These are phyloP conservation scores for Alternaria tenuissima DNA, from an alignment of 2,329 filamentous ascomycete species.

Conservation along the genomic window DNA sequence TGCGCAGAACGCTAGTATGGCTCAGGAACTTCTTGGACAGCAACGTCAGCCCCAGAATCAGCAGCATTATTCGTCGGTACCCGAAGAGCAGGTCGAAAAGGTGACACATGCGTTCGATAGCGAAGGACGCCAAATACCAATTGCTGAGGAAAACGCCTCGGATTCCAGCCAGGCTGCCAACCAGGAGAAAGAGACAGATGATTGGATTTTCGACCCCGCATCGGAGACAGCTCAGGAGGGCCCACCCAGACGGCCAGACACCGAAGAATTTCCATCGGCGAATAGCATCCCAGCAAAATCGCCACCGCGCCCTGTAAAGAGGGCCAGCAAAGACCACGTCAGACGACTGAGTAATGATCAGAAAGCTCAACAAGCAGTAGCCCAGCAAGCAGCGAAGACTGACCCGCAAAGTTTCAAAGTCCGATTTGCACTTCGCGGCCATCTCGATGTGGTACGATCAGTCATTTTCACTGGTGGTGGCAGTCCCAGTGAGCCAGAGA, in stretches of 20 bases:
- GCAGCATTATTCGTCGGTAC: constrained; percentile 52
- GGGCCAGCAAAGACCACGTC: constrained; percentile 71
- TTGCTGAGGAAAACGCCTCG: constrained; percentile 53
- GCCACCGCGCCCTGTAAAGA: constrained; percentile 70
- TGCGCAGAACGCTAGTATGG: constrained; percentile 44
- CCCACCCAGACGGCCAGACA: constrained; percentile 75
- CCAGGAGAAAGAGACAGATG: constrained; percentile 66
- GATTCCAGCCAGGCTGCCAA: constrained; percentile 51
- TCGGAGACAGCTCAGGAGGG: constrained; percentile 64
- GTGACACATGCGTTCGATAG: constrained; percentile 67
- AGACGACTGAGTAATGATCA: constrained; percentile 69
- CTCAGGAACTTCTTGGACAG: constrained; percentile 51
- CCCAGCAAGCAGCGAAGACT: constrained; percentile 56
- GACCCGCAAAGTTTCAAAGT: constrained; percentile 88
- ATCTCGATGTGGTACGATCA: constrained; percentile 90
- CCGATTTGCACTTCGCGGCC: constrained; percentile 87
- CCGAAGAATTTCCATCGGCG: constrained; percentile 84
- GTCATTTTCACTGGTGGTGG: constrained; percentile 97
- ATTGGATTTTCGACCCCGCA: constrained; percentile 88
- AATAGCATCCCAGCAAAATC: constrained; percentile 82
- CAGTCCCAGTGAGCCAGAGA: constrained; percentile 93
- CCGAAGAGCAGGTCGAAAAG: constrained; percentile 66
- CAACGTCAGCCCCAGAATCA: constrained; percentile 36
- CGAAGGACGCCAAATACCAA: constrained; percentile 62
- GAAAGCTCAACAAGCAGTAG: constrained; percentile 64